These are phyloP conservation scores for Lactarius quietus DNA, from an alignment of 768 basidiomycete genomes.

Conservation along the genomic window DNA sequence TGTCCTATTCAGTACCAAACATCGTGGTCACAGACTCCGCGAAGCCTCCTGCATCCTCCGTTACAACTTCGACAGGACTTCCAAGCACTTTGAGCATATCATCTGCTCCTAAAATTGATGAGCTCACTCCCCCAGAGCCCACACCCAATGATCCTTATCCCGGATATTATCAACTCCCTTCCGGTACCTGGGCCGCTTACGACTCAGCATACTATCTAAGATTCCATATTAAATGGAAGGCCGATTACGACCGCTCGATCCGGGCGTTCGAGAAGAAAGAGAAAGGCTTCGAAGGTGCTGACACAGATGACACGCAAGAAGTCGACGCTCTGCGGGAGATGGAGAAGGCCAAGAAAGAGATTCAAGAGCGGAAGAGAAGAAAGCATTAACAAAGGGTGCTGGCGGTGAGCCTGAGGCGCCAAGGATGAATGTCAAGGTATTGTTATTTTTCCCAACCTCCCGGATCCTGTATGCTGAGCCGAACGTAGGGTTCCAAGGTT, in stretches of 20 bases:
- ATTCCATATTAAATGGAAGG: slow-evolving; percentile 70
- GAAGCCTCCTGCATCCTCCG: slow-evolving; percentile 27
- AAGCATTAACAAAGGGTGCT: slow-evolving; percentile 65
- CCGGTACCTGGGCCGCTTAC: slow-evolving; percentile 74
- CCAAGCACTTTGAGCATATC: slow-evolving; percentile 39
- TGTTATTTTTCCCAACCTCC: slow-evolving; percentile 28
- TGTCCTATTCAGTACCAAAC: slow-evolving; percentile 5
- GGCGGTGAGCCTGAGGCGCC: slow-evolving; percentile 55
- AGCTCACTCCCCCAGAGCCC: slow-evolving; percentile 70
- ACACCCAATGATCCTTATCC: slow-evolving; percentile 75
- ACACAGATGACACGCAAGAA: slow-evolving; percentile 50
- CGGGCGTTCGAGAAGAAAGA: slow-evolving; percentile 64
- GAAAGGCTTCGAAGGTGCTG: slow-evolving; percentile 69
- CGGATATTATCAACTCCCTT: slow-evolving; percentile 82
- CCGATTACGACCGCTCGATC: slow-evolving; percentile 66
- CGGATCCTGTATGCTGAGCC: background rate
- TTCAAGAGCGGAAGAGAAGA: slow-evolving; percentile 75
- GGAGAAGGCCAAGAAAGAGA: slow-evolving; percentile 71
- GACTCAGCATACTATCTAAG: slow-evolving; percentile 65
- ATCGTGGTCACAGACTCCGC: slow-evolving; percentile 13
- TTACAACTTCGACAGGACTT: slow-evolving; percentile 1
- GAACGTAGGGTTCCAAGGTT: slow-evolving; percentile 59
- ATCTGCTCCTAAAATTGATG: slow-evolving; percentile 65
- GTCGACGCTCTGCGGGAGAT: slow-evolving; percentile 71
- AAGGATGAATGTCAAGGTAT: slow-evolving; percentile 78